Conservation (phyloP, 129 eudicot genomes). For the Erigeron canadensis region DNA sequence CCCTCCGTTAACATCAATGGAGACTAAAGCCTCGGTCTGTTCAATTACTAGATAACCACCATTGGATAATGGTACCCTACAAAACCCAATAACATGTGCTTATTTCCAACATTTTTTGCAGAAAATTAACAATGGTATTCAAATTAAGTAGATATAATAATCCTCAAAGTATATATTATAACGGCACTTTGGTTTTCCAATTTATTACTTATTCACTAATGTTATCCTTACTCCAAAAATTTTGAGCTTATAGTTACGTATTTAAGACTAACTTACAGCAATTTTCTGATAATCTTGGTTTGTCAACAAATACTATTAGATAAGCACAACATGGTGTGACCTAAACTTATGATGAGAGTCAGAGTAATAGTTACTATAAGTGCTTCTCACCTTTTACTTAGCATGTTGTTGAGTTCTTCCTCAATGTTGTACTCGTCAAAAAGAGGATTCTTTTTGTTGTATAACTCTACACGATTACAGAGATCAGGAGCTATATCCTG, state of each 20-base stretch:
- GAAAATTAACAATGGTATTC: neutral
- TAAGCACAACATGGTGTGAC: neutral
- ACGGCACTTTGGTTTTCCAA: neutral
- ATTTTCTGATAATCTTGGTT: neutral
- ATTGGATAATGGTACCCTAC: slow-evolving; percentile 81
- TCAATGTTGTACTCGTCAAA: slow-evolving; percentile 90
- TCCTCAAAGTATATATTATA: neutral
- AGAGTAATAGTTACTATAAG: neutral
- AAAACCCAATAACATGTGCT: slow-evolving; percentile 4
- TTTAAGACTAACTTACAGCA: neutral
- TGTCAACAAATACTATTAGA: neutral
- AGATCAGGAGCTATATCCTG: slow-evolving; percentile 91
- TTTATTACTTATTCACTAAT: neutral
- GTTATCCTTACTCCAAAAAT: neutral
- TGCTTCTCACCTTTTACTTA: slow-evolving; percentile 73
- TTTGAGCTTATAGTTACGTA: neutral
- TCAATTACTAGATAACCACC: slow-evolving; percentile 98
- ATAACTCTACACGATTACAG: slow-evolving; percentile 80
- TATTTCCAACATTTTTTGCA: slow-evolving; percentile 1
- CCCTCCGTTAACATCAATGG: slow-evolving; percentile 98
- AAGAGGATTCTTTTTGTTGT: slow-evolving; percentile 77
- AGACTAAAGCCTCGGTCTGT: slow-evolving; percentile 97
- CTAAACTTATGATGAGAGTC: neutral
- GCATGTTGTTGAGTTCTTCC: slow-evolving; percentile 81
- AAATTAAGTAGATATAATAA: neutral